These are phyloP conservation scores for Starmerella kuoi DNA, from an alignment of 805 yeast genomes.

Conservation along the genomic window DNA sequence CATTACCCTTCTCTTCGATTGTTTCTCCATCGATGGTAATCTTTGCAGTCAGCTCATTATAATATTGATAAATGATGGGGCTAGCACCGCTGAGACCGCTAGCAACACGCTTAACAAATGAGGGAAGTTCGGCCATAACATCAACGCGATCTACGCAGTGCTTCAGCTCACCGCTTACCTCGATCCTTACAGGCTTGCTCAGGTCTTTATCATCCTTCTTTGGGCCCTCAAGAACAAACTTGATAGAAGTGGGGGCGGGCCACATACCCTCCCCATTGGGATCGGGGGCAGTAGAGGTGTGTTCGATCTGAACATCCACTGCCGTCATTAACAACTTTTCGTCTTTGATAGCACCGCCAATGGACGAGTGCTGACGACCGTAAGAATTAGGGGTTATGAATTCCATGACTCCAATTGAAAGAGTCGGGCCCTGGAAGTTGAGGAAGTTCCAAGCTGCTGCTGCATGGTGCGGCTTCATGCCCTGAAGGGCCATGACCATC, in stretches of 20 bases:
- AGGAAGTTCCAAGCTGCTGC: constrained; percentile 94
- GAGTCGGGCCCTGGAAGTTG: constrained; percentile 67
- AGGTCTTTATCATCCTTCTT: constrained; percentile 32
- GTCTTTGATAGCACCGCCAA: constrained; percentile 61
- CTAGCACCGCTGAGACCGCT: constrained; percentile 91
- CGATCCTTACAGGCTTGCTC: constrained; percentile 33
- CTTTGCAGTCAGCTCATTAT: constrained; percentile 47
- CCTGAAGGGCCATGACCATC: constrained; percentile 95
- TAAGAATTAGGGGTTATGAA: constrained; percentile 88
- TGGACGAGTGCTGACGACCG: constrained; percentile 64
- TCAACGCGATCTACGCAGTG: constrained; percentile 79
- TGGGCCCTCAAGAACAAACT: constrained; percentile 45
- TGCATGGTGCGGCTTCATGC: constrained; percentile 99
- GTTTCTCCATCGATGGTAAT: constrained; percentile 32
- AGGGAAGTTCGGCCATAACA: constrained; percentile 94
- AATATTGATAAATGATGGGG: constrained; percentile 92
- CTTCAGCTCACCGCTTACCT: constrained; percentile 46
- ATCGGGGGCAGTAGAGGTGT: constrained; percentile 42
- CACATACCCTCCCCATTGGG: constrained; percentile 63
- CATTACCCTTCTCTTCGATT: constrained; percentile 46
- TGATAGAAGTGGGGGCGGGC: constrained; percentile 67
- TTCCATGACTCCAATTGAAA: constrained; percentile 80
- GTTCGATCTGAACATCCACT: constrained; percentile 40
- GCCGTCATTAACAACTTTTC: constrained; percentile 55
- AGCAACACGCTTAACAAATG: constrained; percentile 82